Evolutionary conservation across 2,329 filamentous ascomycete species (phyloP), one percentile per base, ranked within the genome.

Genomic region (Monascus ruber): DNA sequence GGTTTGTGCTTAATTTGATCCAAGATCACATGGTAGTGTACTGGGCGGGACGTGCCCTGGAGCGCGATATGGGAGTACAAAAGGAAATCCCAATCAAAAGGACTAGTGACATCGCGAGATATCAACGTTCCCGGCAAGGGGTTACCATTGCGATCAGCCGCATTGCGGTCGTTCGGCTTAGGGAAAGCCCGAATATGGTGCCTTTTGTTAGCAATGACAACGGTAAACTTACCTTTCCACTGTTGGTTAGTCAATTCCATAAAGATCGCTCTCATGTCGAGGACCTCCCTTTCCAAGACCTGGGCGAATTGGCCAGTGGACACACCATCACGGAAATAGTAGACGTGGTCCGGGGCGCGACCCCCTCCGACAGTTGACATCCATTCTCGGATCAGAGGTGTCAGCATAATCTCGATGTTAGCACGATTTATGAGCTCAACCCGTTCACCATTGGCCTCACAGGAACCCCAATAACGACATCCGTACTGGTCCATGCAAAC

Each of bases 151-250:
- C 72, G 72, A 55, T 98, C 91, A 5, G 65, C 72, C 8, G 68
- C 62, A 2, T 42, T 44, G 6, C 48, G 56, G 41, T 74, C 71
- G 11, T 59, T 63, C 0, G 67, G 61, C 35, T 76, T 72, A 0
- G 91, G 89, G 68, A 96, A 96, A 59, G 94, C 87, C 10, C 91
- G 83, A 38, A 94, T 79, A 53, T 95, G 89, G 50, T 98, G 91
- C 3, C 91, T 83, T 72, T 98, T 98, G 1, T 85, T 88, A 1
- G 85, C 88, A 34, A 96, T 75, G 32, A 94, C 77, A 7, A 94
- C 86, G 0, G 87, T 87, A 53, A 95, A 80, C 56, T 83, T 83
- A 2, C 83, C 73, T 9, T 63, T 43, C 51, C 48, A 71, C 36
- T 57, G 51, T 17, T 54, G 52, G 17, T 53, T 47, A 11, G 51